Base-by-base conservation (phyloP, 352 stramenopile genomes). In the Pythium monospermum region DNA sequence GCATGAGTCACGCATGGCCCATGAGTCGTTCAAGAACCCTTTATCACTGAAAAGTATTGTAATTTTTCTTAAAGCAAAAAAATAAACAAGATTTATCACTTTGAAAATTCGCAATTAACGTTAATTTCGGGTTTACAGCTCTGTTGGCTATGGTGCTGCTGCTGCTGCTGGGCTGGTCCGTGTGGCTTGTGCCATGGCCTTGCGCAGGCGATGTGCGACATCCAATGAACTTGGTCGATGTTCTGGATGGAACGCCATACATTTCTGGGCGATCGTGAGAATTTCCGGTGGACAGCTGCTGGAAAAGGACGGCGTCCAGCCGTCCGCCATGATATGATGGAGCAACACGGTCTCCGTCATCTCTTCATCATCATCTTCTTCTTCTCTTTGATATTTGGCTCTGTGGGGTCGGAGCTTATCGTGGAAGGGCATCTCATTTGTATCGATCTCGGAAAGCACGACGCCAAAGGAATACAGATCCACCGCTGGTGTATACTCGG, bases 381-480 rank as follows among this genome's bases (percentile, higher is more conserved):
- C 46, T 16, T 41, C 61, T n/a, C n/a, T n/a, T n/a, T n/a, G n/a
- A n/a, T n/a, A n/a, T n/a, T n/a, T n/a, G n/a, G n/a, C n/a, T n/a
- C n/a, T n/a, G n/a, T n/a, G n/a, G n/a, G n/a, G n/a, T n/a, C n/a
- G n/a, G n/a, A n/a, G n/a, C 10, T 65, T 54, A 23, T 76, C 64
- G 16, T 61, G 39, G 52, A 79, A 86, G 22, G 75, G 75, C 25
- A 86, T 57, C 25, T 64, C 48, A 37, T 61, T 74, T 3, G 75
- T 73, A 16, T 84, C 73, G 19, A 84, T 60, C 57, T 84, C 73
- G 4, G 70, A 74, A 18, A 84, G 44, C 27, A 85, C 72, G 11
- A 83, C 71, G 12, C 76, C 76, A 30, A 85, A 69, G 12, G 76
- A 82, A 49, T 74, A 87, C 13, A 87, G 66, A 47, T 85, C 73